Evolutionary conservation across 306 rosid genomes (phyloP).

Genomic region (Gleditsia sinensis): DNA sequence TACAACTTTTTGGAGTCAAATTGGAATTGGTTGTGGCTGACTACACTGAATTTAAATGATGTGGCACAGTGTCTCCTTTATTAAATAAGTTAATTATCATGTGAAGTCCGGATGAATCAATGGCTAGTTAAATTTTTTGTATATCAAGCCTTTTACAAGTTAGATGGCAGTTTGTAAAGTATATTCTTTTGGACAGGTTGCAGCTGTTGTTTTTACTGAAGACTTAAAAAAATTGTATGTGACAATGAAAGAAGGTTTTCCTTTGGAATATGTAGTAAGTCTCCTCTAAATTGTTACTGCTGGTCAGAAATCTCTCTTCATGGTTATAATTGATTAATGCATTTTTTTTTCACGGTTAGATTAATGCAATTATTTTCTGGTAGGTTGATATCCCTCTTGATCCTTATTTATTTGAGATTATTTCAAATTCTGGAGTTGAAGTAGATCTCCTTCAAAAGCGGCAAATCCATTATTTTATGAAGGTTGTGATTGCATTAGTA

Average conservation of each 20-base stretch:
- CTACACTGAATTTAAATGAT: slow-evolving; percentile 19
- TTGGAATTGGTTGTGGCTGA: slow-evolving; percentile 2
- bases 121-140: slow-evolving; percentile 24
- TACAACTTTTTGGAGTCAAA: slow-evolving; percentile 24
- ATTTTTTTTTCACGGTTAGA: neutral
- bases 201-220: slow-evolving; percentile 88
- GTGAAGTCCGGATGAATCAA: slow-evolving; percentile 9
- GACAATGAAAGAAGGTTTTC: slow-evolving; percentile 97
- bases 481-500: slow-evolving; percentile 72
- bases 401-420: slow-evolving; percentile 86
- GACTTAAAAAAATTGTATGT: slow-evolving; percentile 82
- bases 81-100: slow-evolving; percentile 10
- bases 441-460: slow-evolving; percentile 91
- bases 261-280: slow-evolving; percentile 89
- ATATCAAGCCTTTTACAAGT: slow-evolving; percentile 18
- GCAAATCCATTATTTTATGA: slow-evolving; percentile 87
- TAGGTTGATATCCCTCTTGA: slow-evolving; percentile 97
- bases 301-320: slow-evolving; percentile 28
- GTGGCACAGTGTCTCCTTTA: neutral
- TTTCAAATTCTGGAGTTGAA: slow-evolving; percentile 87
- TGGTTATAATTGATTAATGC: slow-evolving; percentile 13
- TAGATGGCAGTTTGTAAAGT: slow-evolving; percentile 38
- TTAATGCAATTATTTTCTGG: slow-evolving; percentile 37
- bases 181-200: slow-evolving; percentile 70
- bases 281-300: slow-evolving; percentile 28